Conservation (phyloP, 768 basidiomycete species). For the Coprinellus micaceus region DNA sequence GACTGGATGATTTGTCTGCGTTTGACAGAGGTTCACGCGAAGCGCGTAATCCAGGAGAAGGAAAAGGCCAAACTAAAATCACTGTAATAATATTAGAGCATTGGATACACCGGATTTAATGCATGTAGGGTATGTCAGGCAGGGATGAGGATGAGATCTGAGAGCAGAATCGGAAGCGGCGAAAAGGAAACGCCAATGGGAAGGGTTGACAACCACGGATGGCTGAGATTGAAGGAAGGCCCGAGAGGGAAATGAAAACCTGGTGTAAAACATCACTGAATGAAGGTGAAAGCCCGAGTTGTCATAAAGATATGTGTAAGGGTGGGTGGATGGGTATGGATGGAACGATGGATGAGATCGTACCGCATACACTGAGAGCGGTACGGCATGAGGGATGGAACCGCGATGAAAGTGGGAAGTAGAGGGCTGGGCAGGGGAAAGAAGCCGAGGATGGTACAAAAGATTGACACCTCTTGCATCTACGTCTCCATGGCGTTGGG, state of each 20-base stretch:
- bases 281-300: background rate
- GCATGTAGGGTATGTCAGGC: constrained; percentile 8
- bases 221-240: background rate
- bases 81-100: constrained; percentile 42
- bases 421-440: too few species aligned
- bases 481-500: constrained; percentile 50
- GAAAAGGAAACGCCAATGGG: too few species aligned
- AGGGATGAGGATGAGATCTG: background rate
- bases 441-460: too few species aligned
- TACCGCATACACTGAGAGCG: background rate
- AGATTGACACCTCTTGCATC: too few species aligned
- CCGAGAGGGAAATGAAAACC: constrained; percentile 1
- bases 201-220: too few species aligned
- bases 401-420: too few species aligned
- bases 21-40: constrained; percentile 78
- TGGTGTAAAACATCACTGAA: background rate
- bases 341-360: background rate
- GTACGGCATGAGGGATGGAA: too few species aligned
- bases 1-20: too few species aligned
- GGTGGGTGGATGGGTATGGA: background rate
- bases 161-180: background rate
- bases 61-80: constrained; percentile 82
- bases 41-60: constrained; percentile 76
- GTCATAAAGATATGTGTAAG: background rate
- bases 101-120: constrained; percentile 7